A percentile compares a stretch with the other conserved stretches of the same genome.
phyloP scores from a whole-genome alignment of 768 basidiomycete species.

The Amanita thiersii region DNA sequence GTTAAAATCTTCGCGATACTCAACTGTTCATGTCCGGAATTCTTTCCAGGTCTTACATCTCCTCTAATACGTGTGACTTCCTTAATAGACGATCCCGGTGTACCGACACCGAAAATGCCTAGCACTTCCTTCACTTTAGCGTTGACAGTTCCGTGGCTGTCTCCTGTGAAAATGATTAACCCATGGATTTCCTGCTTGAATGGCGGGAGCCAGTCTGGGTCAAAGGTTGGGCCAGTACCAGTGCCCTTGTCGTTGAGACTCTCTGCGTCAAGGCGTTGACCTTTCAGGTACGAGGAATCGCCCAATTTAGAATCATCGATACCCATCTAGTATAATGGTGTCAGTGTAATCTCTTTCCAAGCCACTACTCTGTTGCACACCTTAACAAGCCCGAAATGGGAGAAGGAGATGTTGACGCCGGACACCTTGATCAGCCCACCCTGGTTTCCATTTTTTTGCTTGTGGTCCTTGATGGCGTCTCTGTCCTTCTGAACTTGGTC shows the following conservation, averaged over 20 bases:
- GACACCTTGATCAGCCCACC: conserved; percentile 26
- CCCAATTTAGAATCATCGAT: conserved; percentile 30
- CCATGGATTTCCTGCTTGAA: conserved; percentile 42
- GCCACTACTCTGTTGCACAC: conserved; percentile 14
- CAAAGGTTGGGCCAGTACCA: conserved; percentile 15
- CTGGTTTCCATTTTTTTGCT: conserved; percentile 20
- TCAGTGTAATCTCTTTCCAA: neutral
- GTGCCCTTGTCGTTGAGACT: conserved; percentile 29
- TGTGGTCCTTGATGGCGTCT: conserved; percentile 29
- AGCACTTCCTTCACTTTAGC: conserved; percentile 26
- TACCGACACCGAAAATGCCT: conserved; percentile 23
- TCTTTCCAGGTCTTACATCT: conserved; percentile 34
- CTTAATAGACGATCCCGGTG: conserved; percentile 23
- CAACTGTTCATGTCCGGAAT: conserved; percentile 41
- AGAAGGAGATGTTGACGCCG: conserved; percentile 48
- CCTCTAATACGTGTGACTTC: conserved; percentile 29
- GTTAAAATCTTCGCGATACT: conserved; percentile 7
- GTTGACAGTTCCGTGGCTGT: conserved; percentile 27
- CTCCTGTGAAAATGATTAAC: conserved; percentile 41
- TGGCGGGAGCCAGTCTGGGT: conserved; percentile 38
- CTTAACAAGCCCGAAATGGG: conserved; percentile 35
- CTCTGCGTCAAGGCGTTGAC: conserved; percentile 31
- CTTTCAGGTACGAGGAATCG: conserved; percentile 27
- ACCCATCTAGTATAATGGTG: conserved; percentile 24
- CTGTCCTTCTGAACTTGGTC: conserved; percentile 33